These are phyloP conservation scores for Lipomyces spencermartinsiae DNA, from an alignment of 805 yeast genomes.

Conservation along the genomic window DNA sequence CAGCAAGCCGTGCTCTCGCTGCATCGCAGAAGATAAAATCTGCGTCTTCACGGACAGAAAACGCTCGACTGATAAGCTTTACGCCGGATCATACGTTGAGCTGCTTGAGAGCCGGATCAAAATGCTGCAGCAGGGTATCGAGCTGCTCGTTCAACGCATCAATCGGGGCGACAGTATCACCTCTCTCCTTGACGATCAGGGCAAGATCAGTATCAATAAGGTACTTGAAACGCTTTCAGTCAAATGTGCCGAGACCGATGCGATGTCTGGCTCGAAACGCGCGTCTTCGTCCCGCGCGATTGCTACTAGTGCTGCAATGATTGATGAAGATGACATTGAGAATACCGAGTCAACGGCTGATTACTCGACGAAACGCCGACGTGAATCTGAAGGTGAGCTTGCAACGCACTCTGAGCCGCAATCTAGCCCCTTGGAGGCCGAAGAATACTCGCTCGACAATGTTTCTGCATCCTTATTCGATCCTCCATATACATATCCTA, in stretches of 20 bases:
- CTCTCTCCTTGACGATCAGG: slow-evolving; percentile 5
- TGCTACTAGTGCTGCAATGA: not conserved
- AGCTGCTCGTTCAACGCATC: slow-evolving; percentile 25
- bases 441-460: not conserved
- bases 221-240: not conserved
- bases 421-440: not conserved
- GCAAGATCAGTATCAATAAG: slow-evolving; percentile 13
- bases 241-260: not conserved
- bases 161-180: slow-evolving; percentile 22
- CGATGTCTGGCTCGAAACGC: not conserved
- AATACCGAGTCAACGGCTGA: not conserved
- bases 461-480: not conserved
- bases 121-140: slow-evolving; percentile 47
- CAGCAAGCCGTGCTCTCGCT: slow-evolving; percentile 55
- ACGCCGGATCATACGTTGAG: slow-evolving; percentile 62
- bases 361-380: not conserved
- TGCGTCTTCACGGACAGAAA: slow-evolving; percentile 62
- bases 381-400: not conserved
- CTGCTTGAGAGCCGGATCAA: slow-evolving; percentile 63
- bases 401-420: not conserved
- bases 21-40: slow-evolving; percentile 59
- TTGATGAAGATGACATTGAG: not conserved
- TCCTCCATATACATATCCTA: not conserved
- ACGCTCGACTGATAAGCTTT: slow-evolving; percentile 53
- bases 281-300: not conserved